phyloP scores from a whole-genome alignment of 2,329 filamentous ascomycete genomes.

The Paecilomyces formosus region DNA sequence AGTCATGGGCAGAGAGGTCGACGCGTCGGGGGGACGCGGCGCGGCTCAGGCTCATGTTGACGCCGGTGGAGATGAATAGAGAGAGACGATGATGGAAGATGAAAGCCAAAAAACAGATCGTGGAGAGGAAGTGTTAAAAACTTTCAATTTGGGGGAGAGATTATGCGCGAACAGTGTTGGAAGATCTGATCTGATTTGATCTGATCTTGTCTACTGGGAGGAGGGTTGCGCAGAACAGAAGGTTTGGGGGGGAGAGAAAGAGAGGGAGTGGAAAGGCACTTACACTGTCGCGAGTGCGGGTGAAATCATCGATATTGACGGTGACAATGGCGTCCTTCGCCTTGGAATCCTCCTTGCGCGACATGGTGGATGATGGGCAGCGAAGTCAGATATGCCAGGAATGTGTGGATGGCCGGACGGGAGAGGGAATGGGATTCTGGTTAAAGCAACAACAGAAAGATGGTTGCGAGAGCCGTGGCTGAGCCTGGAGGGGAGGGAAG shows the following conservation, averaged over 20 bases:
- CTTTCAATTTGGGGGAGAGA: background rate
- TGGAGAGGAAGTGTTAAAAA: no score
- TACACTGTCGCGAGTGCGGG: conserved; percentile 75
- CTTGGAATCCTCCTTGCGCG: conserved; percentile 30
- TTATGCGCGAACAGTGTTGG: no score
- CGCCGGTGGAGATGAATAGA: background rate
- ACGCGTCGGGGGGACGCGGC: conserved; percentile 4
- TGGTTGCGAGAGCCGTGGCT: conserved; percentile 44
- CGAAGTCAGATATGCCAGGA: conserved; percentile 30
- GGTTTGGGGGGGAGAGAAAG: background rate
- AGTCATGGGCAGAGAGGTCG: background rate
- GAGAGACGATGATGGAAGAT: background rate
- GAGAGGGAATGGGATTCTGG: conserved; percentile 24
- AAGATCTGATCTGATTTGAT: no score
- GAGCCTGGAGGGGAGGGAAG: conserved; percentile 22
- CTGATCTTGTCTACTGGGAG: conserved; percentile 1
- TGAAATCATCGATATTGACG: conserved; percentile 64
- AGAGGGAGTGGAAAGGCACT: conserved; percentile 31
- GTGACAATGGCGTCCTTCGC: conserved; percentile 26
- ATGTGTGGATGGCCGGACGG: background rate
- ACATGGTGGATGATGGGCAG: conserved; percentile 46
- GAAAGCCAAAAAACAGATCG: background rate
- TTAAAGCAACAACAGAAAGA: conserved; percentile 34
- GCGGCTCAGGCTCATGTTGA: conserved; percentile 1
- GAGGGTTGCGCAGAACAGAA: background rate